Conservation (phyloP, 352 stramenopile genomes). For the Phytophthora pluvialis region DNA sequence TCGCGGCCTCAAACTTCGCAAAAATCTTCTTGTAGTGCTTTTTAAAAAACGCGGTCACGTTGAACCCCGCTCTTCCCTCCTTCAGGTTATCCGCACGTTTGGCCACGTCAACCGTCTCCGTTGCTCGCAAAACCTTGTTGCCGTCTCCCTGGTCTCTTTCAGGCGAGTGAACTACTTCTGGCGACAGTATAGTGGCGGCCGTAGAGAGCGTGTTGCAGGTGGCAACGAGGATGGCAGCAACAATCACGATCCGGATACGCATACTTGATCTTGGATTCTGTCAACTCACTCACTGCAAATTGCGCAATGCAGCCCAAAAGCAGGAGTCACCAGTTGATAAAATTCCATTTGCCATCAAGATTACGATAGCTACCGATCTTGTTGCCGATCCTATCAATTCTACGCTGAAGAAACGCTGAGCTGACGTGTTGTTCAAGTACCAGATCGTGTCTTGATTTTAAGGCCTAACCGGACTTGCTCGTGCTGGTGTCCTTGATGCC, state of each 20-base stretch:
- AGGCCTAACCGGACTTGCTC: constrained; percentile 34
- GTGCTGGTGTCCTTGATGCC: constrained; percentile 54
- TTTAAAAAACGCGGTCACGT: background rate
- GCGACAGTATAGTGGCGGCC: background rate
- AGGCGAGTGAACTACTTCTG: background rate
- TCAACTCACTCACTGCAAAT: too few species aligned
- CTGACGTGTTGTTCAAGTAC: too few species aligned
- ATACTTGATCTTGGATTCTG: background rate
- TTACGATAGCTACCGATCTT: too few species aligned
- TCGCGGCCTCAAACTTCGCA: too few species aligned
- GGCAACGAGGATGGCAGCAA: background rate
- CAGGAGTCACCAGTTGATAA: too few species aligned
- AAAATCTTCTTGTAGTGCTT: background rate
- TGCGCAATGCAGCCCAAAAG: too few species aligned
- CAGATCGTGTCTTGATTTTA: too few species aligned
- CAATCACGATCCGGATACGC: background rate
- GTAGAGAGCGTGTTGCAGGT: background rate
- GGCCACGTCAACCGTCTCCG: background rate
- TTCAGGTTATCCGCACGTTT: background rate
- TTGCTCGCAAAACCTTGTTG: background rate
- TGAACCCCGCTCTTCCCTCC: background rate
- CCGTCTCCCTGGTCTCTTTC: background rate
- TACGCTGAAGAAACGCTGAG: too few species aligned
- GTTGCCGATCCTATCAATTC: too few species aligned
- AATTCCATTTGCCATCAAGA: too few species aligned